Conservation (phyloP, 1,139 yeast genomes). For the Magnusiomyces starmeri region DNA sequence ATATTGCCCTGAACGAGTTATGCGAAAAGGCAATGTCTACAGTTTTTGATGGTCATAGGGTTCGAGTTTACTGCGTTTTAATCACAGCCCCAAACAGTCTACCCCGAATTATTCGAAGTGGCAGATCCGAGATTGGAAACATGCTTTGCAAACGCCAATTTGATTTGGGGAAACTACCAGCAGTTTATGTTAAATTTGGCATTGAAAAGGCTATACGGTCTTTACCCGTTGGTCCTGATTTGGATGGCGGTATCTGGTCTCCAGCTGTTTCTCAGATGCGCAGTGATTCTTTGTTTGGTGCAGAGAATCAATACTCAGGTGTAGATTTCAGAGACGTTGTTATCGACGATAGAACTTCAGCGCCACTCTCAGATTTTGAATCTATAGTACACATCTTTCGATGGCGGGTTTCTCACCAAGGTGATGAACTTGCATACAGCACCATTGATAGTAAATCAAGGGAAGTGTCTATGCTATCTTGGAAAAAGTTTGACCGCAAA, state of each 20-base stretch:
- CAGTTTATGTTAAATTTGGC: slow-evolving; percentile 77
- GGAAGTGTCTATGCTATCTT: slow-evolving; percentile 55
- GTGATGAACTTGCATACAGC: slow-evolving; percentile 78
- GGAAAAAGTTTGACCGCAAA: slow-evolving; percentile 77
- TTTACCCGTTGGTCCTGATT: slow-evolving; percentile 72
- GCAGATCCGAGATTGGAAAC: slow-evolving; percentile 87
- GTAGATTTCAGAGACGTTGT: slow-evolving; percentile 71
- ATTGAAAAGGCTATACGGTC: slow-evolving; percentile 58
- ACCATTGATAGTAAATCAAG: slow-evolving; percentile 42
- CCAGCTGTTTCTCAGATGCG: slow-evolving; percentile 57
- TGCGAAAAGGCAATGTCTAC: slow-evolving; percentile 70
- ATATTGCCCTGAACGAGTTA: slow-evolving; percentile 57
- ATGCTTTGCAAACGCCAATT: slow-evolving; percentile 82
- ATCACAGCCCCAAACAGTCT: slow-evolving; percentile 76
- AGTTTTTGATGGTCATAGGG: slow-evolving; percentile 60
- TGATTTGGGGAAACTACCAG: slow-evolving; percentile 64
- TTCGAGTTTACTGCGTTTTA: slow-evolving; percentile 74
- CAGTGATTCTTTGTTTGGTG: slow-evolving; percentile 42
- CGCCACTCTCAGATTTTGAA: slow-evolving; percentile 63
- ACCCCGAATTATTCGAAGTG: slow-evolving; percentile 78
- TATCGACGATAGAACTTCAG: slow-evolving; percentile 69
- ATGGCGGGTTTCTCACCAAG: slow-evolving; percentile 65
- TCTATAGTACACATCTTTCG: slow-evolving; percentile 68
- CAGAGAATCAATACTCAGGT: slow-evolving; percentile 61
- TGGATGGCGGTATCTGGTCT: slow-evolving; percentile 81